A percentile compares a stretch with the other conserved stretches of the same genome.
Conservation (phyloP, 2,329 filamentous ascomycete genomes). For the Cucurbitaria berberidis region DNA sequence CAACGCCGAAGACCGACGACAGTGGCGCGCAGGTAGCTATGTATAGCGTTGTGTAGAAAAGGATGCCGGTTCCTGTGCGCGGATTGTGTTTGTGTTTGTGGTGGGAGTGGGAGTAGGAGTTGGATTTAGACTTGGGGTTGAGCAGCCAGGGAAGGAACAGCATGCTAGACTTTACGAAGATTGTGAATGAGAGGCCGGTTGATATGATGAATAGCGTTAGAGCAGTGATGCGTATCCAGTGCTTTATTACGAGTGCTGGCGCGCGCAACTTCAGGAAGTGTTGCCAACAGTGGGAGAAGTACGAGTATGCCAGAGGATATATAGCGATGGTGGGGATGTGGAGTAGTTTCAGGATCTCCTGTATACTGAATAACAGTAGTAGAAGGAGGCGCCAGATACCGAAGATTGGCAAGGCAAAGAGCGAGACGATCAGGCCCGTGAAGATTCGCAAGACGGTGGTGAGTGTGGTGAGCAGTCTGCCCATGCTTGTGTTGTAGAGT, state of each 20-base stretch:
- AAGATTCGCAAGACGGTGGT: neutral
- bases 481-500: neutral
- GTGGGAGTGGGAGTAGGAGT: neutral
- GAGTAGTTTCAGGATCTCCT: neutral
- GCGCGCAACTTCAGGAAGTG: neutral
- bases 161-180: conserved; percentile 4
- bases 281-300: neutral
- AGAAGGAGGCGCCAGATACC: conserved; percentile 2
- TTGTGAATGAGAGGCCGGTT: conserved; percentile 1
- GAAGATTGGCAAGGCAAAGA: conserved; percentile 5
- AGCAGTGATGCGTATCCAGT: neutral
- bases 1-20: neutral
- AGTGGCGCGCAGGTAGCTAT: conserved; percentile 8
- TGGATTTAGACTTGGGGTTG: neutral
- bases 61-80: neutral
- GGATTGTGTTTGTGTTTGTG: neutral
- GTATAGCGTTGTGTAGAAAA: conserved; percentile 3
- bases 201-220: neutral
- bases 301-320: neutral
- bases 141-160: conserved; percentile 7
- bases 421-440: neutral
- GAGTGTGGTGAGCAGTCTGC: neutral
- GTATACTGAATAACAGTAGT: neutral
- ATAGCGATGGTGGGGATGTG: neutral
- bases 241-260: neutral